These are phyloP conservation scores for Dictyostelium firmibasis DNA, from an alignment of 78 protist genomes.

Conservation along the genomic window DNA sequence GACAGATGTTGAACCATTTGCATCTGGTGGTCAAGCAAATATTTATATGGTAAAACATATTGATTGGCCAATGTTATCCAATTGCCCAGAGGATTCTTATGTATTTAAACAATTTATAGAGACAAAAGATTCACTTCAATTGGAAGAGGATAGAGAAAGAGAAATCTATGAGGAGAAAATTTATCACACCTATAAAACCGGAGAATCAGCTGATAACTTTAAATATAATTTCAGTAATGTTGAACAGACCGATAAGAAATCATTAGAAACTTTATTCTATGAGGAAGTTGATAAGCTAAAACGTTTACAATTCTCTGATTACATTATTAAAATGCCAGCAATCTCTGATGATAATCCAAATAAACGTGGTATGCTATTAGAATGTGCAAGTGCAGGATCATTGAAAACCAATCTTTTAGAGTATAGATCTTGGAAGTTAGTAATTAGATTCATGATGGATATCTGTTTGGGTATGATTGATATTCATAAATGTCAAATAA, in stretches of 20 bases:
- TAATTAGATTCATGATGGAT: neutral
- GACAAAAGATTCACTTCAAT: neutral
- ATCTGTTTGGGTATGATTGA: constrained; percentile 29
- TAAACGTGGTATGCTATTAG: constrained; percentile 9
- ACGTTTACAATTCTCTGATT: neutral
- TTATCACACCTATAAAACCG: neutral
- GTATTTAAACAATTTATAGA: constrained; percentile 14
- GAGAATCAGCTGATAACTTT: neutral
- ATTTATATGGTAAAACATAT: constrained; percentile 4
- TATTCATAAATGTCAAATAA: constrained; percentile 73
- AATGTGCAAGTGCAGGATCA: neutral
- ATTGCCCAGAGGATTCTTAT: neutral
- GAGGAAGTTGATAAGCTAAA: constrained; percentile 8
- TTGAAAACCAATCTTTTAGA: neutral
- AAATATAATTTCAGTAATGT: constrained; percentile 5
- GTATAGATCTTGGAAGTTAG: neutral
- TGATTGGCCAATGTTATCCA: neutral
- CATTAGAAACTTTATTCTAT: neutral
- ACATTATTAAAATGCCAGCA: constrained; percentile 4
- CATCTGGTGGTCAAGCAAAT: constrained; percentile 19
- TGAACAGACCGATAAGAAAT: constrained; percentile 14
- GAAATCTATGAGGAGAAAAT: constrained; percentile 11
- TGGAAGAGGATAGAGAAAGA: constrained; percentile 2
- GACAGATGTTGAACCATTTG: neutral
- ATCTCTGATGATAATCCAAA: constrained; percentile 13